Percentiles rank a stretch among this genome's conserved stretches.
phyloP scores from a whole-genome alignment of 2,329 filamentous ascomycete genomes.

The Colletotrichum acutatum region DNA sequence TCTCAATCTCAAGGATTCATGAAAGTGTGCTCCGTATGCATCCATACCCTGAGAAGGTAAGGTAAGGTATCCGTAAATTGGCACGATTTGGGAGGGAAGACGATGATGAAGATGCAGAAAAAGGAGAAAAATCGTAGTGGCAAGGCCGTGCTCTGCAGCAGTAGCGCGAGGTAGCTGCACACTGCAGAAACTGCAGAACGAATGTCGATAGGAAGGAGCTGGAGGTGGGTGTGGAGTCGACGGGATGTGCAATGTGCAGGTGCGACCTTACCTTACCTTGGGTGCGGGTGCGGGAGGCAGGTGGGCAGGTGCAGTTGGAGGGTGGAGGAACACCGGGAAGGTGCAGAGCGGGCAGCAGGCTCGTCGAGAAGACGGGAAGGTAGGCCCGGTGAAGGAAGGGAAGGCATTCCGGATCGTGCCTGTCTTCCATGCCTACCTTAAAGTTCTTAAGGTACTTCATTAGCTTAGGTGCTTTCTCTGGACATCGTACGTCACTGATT shows the following conservation, averaged over 20 bases:
- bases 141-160: slow-evolving; percentile 17
- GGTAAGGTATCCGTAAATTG: background rate
- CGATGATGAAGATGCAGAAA: slow-evolving; percentile 6
- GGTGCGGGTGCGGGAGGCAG: background rate
- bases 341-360: background rate
- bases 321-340: background rate
- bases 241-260: background rate
- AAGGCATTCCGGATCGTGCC: too few relatives aligned
- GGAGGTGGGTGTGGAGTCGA: background rate
- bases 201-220: background rate
- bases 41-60: too few relatives aligned
- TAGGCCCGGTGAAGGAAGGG: too few relatives aligned
- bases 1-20: background rate
- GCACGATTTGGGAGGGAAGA: background rate
- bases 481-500: too few relatives aligned
- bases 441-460: too few relatives aligned
- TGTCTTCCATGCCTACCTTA: too few relatives aligned
- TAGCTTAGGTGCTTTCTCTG: too few relatives aligned
- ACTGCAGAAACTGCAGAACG: background rate
- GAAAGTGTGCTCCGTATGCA: too few relatives aligned
- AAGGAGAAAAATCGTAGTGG: background rate
- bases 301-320: background rate
- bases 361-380: too few relatives aligned
- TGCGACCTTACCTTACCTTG: background rate
- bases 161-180: background rate